phyloP scores from a whole-genome alignment of 208 protist species.

The Porcisia hertigi region DNA sequence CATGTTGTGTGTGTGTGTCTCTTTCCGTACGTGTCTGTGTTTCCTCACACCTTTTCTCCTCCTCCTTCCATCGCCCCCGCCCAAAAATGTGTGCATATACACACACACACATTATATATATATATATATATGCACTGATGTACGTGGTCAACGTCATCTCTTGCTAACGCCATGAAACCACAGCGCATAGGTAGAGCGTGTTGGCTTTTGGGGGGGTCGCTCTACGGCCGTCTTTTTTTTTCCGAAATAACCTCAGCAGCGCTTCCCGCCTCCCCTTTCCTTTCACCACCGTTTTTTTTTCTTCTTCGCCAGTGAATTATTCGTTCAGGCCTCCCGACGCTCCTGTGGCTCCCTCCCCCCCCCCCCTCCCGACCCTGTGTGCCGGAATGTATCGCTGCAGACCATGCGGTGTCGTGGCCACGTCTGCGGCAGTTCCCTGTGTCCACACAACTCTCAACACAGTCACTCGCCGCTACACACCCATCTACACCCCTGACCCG shows the following conservation, averaged over 20 bases:
- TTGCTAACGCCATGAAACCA: neutral
- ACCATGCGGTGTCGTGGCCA: constrained; percentile 7
- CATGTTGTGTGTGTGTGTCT: neutral
- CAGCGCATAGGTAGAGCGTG: neutral
- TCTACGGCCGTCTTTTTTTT: neutral
- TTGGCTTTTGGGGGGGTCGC: neutral
- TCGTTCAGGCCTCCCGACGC: neutral
- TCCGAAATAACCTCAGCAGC: neutral
- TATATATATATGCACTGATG: neutral
- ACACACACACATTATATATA: neutral
- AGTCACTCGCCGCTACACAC: constrained; percentile 63
- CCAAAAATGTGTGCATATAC: too few species aligned
- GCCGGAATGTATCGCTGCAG: constrained; percentile 10
- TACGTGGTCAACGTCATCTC: neutral
- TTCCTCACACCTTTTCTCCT: neutral
- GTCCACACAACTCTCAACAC: neutral
- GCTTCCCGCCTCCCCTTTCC: neutral
- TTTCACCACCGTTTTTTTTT: neutral
- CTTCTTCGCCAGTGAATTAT: neutral
- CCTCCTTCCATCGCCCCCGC: neutral
- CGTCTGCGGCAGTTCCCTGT: neutral
- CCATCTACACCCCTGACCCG: constrained; percentile 63
- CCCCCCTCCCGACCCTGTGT: neutral
- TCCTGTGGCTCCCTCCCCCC: neutral
- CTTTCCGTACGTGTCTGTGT: too few species aligned